Percentiles rank a stretch among this genome's conserved stretches.
These are phyloP conservation scores for Beverwykella pulmonaria DNA, from an alignment of 495 filamentous ascomycete genomes.

Conservation along the genomic window DNA sequence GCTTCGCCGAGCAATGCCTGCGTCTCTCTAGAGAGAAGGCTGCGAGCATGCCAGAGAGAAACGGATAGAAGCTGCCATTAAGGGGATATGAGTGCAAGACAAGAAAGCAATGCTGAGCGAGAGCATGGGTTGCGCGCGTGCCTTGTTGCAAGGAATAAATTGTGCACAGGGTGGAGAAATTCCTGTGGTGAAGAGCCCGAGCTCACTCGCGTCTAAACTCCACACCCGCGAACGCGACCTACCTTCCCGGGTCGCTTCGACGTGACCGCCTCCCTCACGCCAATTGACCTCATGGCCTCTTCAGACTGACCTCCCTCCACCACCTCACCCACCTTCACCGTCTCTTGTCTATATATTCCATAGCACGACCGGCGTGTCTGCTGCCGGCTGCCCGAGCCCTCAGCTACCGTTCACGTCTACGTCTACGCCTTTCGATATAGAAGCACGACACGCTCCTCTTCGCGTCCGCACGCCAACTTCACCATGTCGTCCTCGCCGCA, in stretches of 20 bases:
- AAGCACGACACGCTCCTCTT: conserved; percentile 26
- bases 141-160: conserved; percentile 11
- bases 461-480: conserved; percentile 29
- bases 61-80: background rate
- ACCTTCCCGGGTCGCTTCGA: conserved; percentile 23
- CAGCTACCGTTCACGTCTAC: conserved; percentile 19
- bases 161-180: conserved; percentile 6
- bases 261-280: conserved; percentile 31
- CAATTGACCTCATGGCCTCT: conserved; percentile 38
- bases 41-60: background rate
- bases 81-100: background rate
- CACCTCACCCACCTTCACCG: conserved; percentile 5
- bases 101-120: background rate
- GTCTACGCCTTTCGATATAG: conserved; percentile 9
- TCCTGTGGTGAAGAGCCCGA: conserved; percentile 12
- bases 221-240: conserved; percentile 29
- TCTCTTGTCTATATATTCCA: conserved; percentile 8
- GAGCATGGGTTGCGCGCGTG: background rate
- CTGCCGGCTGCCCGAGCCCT: conserved; percentile 21
- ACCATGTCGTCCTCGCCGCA: conserved; percentile 32
- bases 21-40: background rate
- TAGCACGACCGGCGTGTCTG: background rate
- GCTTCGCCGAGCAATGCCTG: background rate
- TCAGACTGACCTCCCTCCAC: conserved; percentile 21
- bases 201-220: conserved; percentile 20